Conservation (phyloP, 225 moss, liverwort and hornwort genomes). For the Bryoerythrophyllum caledonicum region DNA sequence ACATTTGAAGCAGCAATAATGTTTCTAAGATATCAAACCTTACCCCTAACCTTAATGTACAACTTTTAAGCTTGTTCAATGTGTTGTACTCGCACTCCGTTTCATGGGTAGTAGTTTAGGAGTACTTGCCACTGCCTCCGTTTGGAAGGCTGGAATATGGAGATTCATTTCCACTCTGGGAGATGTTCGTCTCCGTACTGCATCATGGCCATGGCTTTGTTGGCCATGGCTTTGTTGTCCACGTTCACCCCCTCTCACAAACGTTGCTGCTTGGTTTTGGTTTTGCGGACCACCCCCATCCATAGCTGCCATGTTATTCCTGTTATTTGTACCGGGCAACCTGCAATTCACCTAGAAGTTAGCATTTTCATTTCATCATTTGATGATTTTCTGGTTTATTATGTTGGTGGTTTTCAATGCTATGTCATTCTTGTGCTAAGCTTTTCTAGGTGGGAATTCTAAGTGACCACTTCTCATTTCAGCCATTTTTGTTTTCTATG, state of each 20-base stretch:
- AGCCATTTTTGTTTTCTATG: no score
- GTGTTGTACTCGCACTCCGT: conserved; percentile 7
- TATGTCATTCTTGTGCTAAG: no score
- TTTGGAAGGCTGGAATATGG: conserved; percentile 3
- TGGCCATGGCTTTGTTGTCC: neutral
- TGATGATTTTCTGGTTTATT: no score
- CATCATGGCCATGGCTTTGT: no score
- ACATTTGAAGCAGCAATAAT: no score
- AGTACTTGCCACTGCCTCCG: neutral
- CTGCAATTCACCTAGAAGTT: conserved; percentile 5
- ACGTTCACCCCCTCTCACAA: neutral
- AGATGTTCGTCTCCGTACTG: neutral
- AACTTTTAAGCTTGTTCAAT: no score
- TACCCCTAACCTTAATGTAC: no score
- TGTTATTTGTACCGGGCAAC: neutral
- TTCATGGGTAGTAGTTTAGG: neutral
- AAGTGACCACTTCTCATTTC: no score
- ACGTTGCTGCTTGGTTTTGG: accelerated
- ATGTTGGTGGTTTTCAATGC: no score
- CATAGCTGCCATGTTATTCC: neutral
- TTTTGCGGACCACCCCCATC: neutral
- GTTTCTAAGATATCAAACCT: no score
- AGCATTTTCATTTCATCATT: no score
- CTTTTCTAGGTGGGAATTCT: no score
- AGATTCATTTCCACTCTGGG: neutral